These are phyloP conservation scores for Yamadazyma nakazawae DNA, from an alignment of 805 yeast genomes.

Conservation along the genomic window DNA sequence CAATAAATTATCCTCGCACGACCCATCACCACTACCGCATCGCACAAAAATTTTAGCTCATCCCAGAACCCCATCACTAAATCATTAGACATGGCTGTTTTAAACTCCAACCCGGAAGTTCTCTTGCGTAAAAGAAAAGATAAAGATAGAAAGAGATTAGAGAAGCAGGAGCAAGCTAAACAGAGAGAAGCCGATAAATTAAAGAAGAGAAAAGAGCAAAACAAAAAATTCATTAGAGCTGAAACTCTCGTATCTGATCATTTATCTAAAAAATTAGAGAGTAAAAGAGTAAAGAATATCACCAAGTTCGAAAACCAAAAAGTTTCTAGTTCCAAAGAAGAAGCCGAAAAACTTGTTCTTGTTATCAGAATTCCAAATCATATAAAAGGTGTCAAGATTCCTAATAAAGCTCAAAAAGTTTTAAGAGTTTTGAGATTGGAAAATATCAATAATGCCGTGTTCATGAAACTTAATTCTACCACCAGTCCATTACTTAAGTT, in stretches of 20 bases:
- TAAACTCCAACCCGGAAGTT: constrained; percentile 72
- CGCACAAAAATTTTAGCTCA: constrained; percentile 5
- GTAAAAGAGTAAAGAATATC: constrained; percentile 63
- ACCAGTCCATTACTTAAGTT: constrained; percentile 62
- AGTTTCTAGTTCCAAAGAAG: constrained; percentile 19
- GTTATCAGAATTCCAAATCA: constrained; percentile 67
- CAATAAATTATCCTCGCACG: neutral
- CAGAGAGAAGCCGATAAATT: constrained; percentile 46
- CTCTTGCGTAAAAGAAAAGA: constrained; percentile 76
- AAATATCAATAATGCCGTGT: constrained; percentile 65
- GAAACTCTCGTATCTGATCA: constrained; percentile 69
- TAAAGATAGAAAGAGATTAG: constrained; percentile 68
- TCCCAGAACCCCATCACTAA: constrained; percentile 3
- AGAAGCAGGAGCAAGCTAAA: constrained; percentile 65
- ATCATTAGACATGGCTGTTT: constrained; percentile 34
- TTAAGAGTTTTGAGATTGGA: constrained; percentile 59
- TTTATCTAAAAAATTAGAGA: constrained; percentile 63
- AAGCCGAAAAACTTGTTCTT: constrained; percentile 50
- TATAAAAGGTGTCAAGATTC: constrained; percentile 56
- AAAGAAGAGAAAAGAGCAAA: constrained; percentile 38
- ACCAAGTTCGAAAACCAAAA: constrained; percentile 51
- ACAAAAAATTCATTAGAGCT: constrained; percentile 64
- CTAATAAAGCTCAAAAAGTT: constrained; percentile 58
- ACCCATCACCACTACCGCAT: constrained; percentile 1
- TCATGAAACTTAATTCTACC: constrained; percentile 59